Conservation (phyloP, 768 basidiomycete species). For the Lactarius sanguifluus region DNA sequence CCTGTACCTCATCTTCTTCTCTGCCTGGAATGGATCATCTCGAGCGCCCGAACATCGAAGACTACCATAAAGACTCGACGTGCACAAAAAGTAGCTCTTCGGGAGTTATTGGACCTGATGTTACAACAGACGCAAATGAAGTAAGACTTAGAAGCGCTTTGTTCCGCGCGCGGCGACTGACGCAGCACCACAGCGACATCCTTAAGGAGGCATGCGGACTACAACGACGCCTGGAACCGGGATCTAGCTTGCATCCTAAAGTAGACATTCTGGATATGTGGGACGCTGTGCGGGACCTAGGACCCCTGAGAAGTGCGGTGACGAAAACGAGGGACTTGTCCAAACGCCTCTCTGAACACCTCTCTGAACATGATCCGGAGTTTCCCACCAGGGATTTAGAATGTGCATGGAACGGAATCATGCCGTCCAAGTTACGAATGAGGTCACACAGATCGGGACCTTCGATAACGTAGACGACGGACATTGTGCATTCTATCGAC, state of each 20-base stretch:
- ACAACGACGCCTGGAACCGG: constrained; percentile 1
- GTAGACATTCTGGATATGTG: not conserved
- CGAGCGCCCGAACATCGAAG: not conserved
- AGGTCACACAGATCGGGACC: not conserved
- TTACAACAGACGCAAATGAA: constrained; percentile 1
- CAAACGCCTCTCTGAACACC: not conserved
- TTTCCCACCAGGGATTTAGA: constrained; percentile 8
- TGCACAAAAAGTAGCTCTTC: not conserved
- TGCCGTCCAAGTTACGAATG: constrained; percentile 8
- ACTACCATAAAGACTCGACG: constrained; percentile 1
- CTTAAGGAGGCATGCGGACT: constrained; percentile 4
- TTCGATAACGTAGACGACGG: not conserved
- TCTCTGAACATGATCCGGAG: too few species aligned
- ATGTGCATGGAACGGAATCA: constrained; percentile 22
- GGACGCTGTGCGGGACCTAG: constrained; percentile 7
- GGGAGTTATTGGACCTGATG: constrained; percentile 5
- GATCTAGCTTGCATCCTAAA: not conserved
- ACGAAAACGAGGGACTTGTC: constrained; percentile 9
- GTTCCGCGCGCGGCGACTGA: not conserved
- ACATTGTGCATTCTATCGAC: not conserved
- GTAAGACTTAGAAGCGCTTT: not conserved
- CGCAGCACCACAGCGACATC: not conserved
- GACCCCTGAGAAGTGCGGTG: constrained; percentile 10
- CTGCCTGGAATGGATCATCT: constrained; percentile 17
- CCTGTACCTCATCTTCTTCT: constrained; percentile 23